A percentile compares a stretch with the other conserved stretches of the same genome.
Evolutionary conservation across 495 filamentous ascomycete species (phyloP).

Genomic region (Hypoxylon rickii): DNA sequence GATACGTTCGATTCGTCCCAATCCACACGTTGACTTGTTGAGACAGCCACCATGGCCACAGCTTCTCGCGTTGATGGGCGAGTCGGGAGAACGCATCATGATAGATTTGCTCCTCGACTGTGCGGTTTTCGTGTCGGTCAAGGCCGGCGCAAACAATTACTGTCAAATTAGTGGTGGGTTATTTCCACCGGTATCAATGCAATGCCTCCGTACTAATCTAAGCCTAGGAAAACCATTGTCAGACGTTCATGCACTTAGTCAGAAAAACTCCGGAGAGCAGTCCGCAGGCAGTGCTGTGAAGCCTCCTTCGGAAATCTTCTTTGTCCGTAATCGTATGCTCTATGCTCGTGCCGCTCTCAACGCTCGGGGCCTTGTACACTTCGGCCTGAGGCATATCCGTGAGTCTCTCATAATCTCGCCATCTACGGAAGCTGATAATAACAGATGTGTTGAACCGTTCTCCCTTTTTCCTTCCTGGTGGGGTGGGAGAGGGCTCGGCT

Average conservation of each 20-base stretch:
- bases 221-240: slow-evolving; percentile 40
- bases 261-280: slow-evolving; percentile 19
- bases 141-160: slow-evolving; percentile 62
- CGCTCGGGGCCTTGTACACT: slow-evolving; percentile 64
- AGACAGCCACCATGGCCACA: slow-evolving; percentile 75
- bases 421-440: slow-evolving; percentile 4
- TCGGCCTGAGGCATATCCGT: slow-evolving; percentile 84
- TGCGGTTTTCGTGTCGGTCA: slow-evolving; percentile 72
- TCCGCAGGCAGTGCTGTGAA: slow-evolving; percentile 12
- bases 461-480: slow-evolving; percentile 40
- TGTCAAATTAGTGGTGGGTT: slow-evolving; percentile 78
- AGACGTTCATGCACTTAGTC: slow-evolving; percentile 36
- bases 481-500: slow-evolving; percentile 1
- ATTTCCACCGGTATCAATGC: neutral
- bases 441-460: slow-evolving; percentile 86
- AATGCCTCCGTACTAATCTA: slow-evolving; percentile 6
- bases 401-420: slow-evolving; percentile 43
- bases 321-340: slow-evolving; percentile 83
- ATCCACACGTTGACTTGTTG: slow-evolving; percentile 69
- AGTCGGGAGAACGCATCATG: slow-evolving; percentile 81
- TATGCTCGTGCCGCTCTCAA: slow-evolving; percentile 77
- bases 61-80: slow-evolving; percentile 70
- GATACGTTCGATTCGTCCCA: slow-evolving; percentile 62
- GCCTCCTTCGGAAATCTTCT: slow-evolving; percentile 66
- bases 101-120: slow-evolving; percentile 76